A percentile compares a stretch with the other conserved stretches of the same genome.
Conservation (phyloP, 1,284 basidiomycete genomes). For the Polyporus tsugae region DNA sequence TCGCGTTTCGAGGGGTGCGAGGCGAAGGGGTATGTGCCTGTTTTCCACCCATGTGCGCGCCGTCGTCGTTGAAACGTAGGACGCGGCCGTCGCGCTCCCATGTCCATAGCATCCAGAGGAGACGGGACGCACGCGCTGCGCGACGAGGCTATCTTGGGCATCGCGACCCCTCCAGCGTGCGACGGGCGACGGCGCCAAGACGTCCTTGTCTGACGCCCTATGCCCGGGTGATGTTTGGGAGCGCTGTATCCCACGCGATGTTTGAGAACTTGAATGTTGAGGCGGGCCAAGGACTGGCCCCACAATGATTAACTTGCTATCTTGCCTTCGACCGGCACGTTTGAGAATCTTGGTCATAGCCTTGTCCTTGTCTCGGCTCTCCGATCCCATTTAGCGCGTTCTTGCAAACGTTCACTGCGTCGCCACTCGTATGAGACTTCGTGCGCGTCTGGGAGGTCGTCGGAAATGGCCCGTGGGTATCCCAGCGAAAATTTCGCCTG, state of each 20-base stretch:
- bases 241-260: background rate
- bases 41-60: slow-evolving; percentile 16
- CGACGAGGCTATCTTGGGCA: slow-evolving; percentile 16
- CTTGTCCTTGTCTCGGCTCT: background rate
- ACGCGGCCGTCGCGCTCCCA: slow-evolving; percentile 19
- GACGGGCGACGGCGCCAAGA: slow-evolving; percentile 16
- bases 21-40: slow-evolving; percentile 1
- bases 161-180: slow-evolving; percentile 29
- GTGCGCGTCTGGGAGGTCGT: background rate
- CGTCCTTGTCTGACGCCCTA: slow-evolving; percentile 6
- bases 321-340: background rate
- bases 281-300: slow-evolving; percentile 3
- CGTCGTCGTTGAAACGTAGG: slow-evolving; percentile 10
- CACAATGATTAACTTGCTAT: background rate
- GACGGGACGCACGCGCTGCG: slow-evolving; percentile 10
- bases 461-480: slow-evolving; percentile 20
- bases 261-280: background rate
- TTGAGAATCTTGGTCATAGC: background rate
- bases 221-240: background rate
- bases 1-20: slow-evolving; percentile 18
- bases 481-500: slow-evolving; percentile 19
- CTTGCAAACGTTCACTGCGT: slow-evolving; percentile 1
- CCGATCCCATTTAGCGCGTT: background rate
- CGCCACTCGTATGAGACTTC: slow-evolving; percentile 9
- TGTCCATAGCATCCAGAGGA: slow-evolving; percentile 11